Conservation (phyloP, 371 early-diverging fungal species). For the Fennellomyces sp. region DNA sequence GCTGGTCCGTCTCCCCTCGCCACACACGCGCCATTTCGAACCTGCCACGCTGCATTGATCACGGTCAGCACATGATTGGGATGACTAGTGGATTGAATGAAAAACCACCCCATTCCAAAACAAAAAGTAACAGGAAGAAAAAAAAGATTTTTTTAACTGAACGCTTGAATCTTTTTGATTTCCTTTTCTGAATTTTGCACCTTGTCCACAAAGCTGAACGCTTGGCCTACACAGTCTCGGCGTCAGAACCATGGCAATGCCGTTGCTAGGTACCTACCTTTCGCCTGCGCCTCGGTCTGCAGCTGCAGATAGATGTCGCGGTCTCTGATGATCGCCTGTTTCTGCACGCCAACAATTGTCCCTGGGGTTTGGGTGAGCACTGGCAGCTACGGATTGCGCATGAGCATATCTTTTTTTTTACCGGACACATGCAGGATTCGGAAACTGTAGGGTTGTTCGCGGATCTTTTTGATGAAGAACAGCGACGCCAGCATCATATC, state of each 20-base stretch:
- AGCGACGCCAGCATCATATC: constrained; percentile 35
- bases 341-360: constrained; percentile 39
- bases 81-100: constrained; percentile 6
- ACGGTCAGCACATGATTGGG: constrained; percentile 13
- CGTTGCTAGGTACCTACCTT: constrained; percentile 26
- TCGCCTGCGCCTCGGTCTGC: constrained; percentile 25
- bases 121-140: background rate
- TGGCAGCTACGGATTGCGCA: background rate
- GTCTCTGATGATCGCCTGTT: constrained; percentile 37
- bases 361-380: constrained; percentile 1
- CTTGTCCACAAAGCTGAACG: constrained; percentile 27
- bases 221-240: constrained; percentile 11
- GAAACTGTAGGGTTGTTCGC: constrained; percentile 29
- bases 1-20: background rate
- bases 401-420: constrained; percentile 3
- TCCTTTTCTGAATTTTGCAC: constrained; percentile 23
- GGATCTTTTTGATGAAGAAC: constrained; percentile 45
- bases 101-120: constrained; percentile 12
- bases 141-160: constrained; percentile 1
- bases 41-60: constrained; percentile 7
- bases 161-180: constrained; percentile 15
- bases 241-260: background rate
- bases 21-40: background rate
- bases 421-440: constrained; percentile 39
- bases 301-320: constrained; percentile 35